Percentiles rank a stretch among this genome's conserved stretches.
These are phyloP conservation scores for Boletellus emodensis DNA, from an alignment of 768 basidiomycete species.

Conservation along the genomic window DNA sequence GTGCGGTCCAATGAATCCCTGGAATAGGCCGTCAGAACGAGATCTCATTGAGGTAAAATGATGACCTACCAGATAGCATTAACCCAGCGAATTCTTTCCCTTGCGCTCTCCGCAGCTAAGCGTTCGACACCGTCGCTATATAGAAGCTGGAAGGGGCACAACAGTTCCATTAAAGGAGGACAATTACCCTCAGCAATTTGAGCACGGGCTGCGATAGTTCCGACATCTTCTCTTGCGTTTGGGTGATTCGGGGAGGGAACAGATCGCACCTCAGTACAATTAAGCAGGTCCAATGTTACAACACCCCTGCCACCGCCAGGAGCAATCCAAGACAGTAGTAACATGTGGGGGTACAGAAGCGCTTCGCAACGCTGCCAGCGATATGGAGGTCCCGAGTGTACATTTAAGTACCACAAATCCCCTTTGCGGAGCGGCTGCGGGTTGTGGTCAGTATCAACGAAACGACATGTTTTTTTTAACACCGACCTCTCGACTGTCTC, in stretches of 20 bases:
- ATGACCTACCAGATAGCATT: constrained; percentile 75
- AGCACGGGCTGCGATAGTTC: constrained; percentile 71
- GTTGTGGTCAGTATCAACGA: constrained; percentile 7
- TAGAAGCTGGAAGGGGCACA: constrained; percentile 88
- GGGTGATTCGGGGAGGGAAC: constrained; percentile 81
- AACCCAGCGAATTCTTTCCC: constrained; percentile 88
- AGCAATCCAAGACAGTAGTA: constrained; percentile 84
- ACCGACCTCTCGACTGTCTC: constrained; percentile 43
- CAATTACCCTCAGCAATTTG: constrained; percentile 47
- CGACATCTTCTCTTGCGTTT: constrained; percentile 78
- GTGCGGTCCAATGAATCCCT: constrained; percentile 80
- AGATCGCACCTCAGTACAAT: constrained; percentile 81
- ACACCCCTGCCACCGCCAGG: constrained; percentile 79
- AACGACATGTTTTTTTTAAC: not conserved
- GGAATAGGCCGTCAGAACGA: constrained; percentile 3
- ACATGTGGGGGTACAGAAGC: constrained; percentile 75
- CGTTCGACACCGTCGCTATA: constrained; percentile 89
- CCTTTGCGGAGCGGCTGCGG: constrained; percentile 83
- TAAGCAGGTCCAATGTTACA: constrained; percentile 81
- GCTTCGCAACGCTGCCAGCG: constrained; percentile 81
- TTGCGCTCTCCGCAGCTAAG: constrained; percentile 81
- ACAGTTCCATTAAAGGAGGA: constrained; percentile 56
- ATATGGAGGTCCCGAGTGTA: constrained; percentile 77
- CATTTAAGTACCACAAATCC: constrained; percentile 87
- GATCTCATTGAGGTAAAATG: not conserved